Conservation (phyloP, 2,329 filamentous ascomycete species). For the Aureobasidium sp. region DNA sequence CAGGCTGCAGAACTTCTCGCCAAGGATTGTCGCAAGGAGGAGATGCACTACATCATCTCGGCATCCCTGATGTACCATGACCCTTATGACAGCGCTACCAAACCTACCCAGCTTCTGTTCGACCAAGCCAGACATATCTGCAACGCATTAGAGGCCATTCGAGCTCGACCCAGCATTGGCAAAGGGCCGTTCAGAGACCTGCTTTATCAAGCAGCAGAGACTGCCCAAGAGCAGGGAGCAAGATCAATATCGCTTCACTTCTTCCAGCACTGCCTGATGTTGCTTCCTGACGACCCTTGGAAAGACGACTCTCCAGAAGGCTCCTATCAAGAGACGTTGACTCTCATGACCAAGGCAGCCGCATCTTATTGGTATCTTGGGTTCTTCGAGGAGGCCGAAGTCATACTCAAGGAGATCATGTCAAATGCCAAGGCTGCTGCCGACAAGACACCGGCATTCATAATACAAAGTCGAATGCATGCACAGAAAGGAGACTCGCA, state of each 20-base stretch:
- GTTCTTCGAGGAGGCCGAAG: conserved; percentile 57
- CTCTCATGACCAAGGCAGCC: conserved; percentile 67
- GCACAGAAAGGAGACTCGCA: conserved; percentile 63
- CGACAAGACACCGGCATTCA: conserved; percentile 76
- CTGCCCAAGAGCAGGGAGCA: conserved; percentile 72
- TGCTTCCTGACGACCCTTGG: conserved; percentile 80
- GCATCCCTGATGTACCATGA: conserved; percentile 69
- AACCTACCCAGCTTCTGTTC: conserved; percentile 46
- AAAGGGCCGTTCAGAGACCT: conserved; percentile 55
- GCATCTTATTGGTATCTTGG: conserved; percentile 77
- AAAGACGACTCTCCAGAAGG: conserved; percentile 54
- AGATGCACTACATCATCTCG: conserved; percentile 88
- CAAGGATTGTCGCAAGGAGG: conserved; percentile 55
- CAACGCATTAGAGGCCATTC: conserved; percentile 66
- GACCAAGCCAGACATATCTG: conserved; percentile 75
- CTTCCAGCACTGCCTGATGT: conserved; percentile 63
- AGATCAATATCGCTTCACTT: conserved; percentile 74
- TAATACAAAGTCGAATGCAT: conserved; percentile 71
- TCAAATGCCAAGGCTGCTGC: conserved; percentile 58
- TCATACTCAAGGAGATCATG: conserved; percentile 62
- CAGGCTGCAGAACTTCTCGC: conserved; percentile 64
- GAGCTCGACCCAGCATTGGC: conserved; percentile 45
- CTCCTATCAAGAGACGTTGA: conserved; percentile 77
- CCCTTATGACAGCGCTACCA: conserved; percentile 48
- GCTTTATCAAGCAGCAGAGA: conserved; percentile 68